Base-by-base conservation (phyloP, 495 filamentous ascomycete species). In the Aspergillus homomorphus region DNA sequence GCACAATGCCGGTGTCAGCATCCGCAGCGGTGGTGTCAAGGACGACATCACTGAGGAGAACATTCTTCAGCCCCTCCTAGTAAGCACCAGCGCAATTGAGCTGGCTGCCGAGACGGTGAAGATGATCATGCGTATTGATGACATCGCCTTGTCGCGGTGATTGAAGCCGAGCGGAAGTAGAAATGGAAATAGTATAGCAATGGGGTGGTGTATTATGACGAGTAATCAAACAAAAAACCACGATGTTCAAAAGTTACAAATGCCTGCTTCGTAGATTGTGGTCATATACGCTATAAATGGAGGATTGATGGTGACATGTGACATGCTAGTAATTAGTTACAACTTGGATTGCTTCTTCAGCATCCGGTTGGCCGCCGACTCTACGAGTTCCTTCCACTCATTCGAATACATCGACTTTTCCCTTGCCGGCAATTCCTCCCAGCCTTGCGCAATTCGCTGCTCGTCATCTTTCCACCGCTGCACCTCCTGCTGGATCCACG, bases 81-180 rank as follows among this genome's bases (percentile, higher is more conserved):
- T 98, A 48, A 96, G 89, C 80, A 98, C 94, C 41, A 97, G 92
- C 72, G 92, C 94, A 3, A 93, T 98, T 69, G 91, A 98, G 78
- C 75, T 98, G 69, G 94, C 95, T 41, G 90, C 91, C 2, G 94
- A 98, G 81, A 98, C 94, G 56, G 92, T 96, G 62, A 98, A 98
- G 84, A 96, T 98, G 91, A 88, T 97, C 75, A 83, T 97, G 76
- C 86, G 92, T 77, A 96, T 97, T 77, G 92, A 96, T 75, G 92
- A 97, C 74, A 93, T 96, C 74, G 89, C 89, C 51, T 73, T 89
- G 66, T 84, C 82, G 66, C 72, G 83, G 70, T 86, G 77, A 71
- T 46, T 24, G 49, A 22, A 26, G 41, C 15, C 30, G 15, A 45
- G 45, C 28, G 21, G 12, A 50, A n/a, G 20, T 22, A 12, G 24